Evolutionary conservation across 2,329 filamentous ascomycete species (phyloP).

Genomic region (Colletotrichum sidae): DNA sequence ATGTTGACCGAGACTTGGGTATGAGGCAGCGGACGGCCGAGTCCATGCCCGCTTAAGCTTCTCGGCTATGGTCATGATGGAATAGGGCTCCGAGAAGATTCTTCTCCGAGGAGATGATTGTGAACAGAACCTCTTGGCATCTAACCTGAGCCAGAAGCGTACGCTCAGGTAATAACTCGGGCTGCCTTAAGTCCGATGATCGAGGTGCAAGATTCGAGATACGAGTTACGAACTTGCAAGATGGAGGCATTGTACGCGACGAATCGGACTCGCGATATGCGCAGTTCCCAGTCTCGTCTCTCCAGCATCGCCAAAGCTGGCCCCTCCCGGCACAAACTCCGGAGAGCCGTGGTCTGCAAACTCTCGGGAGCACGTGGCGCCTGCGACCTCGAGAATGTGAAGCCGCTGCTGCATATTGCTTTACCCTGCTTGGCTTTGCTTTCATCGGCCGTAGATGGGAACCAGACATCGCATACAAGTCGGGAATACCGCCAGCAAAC

Average conservation of each 20-base stretch:
- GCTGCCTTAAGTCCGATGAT: too few relatives aligned
- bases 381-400: slow-evolving; percentile 1
- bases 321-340: slow-evolving; percentile 3
- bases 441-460: not conserved
- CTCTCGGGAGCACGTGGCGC: slow-evolving; percentile 28
- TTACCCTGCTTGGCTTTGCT: too few relatives aligned
- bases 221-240: too few relatives aligned
- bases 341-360: not conserved
- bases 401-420: not conserved
- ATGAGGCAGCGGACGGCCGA: not conserved
- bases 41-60: not conserved
- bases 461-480: not conserved
- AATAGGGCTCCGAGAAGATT: not conserved
- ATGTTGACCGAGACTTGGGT: not conserved
- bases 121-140: slow-evolving; percentile 17
- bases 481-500: not conserved
- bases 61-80: not conserved
- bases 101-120: slow-evolving; percentile 12
- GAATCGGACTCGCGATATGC: slow-evolving; percentile 3
- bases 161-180: slow-evolving; percentile 3
- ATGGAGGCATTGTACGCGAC: not conserved
- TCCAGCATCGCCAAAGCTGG: slow-evolving; percentile 24
- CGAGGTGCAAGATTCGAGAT: too few relatives aligned
- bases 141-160: not conserved
- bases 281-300: not conserved